Evolutionary conservation across 2,329 filamentous ascomycete genomes (phyloP).

Genomic region (Mollisia scopiformis): DNA sequence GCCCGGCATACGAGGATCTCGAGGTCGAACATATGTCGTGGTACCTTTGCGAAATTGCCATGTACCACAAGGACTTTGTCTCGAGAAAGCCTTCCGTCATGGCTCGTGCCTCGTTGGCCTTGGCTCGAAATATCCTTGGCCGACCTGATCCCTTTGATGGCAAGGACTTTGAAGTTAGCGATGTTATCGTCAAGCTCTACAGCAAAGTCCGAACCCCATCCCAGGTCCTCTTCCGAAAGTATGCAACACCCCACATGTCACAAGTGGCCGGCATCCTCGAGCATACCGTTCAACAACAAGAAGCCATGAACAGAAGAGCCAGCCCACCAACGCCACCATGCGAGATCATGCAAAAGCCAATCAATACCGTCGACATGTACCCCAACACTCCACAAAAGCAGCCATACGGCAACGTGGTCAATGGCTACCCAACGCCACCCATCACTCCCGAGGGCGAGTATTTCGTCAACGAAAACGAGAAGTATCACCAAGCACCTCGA

Average conservation of each 20-base stretch:
- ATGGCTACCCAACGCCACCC: constrained; percentile 82
- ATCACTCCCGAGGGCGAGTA: constrained; percentile 77
- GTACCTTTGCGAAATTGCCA: constrained; percentile 91
- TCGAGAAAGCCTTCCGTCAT: constrained; percentile 89
- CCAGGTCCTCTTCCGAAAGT: constrained; percentile 68
- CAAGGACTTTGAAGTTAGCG: constrained; percentile 71
- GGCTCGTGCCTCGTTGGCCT: constrained; percentile 47
- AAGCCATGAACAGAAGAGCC: constrained; percentile 56
- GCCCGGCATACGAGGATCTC: constrained; percentile 68
- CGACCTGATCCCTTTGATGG: constrained; percentile 74
- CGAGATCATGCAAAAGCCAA: constrained; percentile 53
- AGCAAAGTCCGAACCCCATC: constrained; percentile 70
- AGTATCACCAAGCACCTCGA: constrained; percentile 39
- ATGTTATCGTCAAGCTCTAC: constrained; percentile 55
- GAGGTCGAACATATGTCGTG: constrained; percentile 94
- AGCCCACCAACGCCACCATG: constrained; percentile 64
- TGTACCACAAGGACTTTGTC: constrained; percentile 97
- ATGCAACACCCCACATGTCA: constrained; percentile 66
- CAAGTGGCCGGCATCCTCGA: constrained; percentile 67
- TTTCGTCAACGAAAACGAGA: constrained; percentile 42
- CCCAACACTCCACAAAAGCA: constrained; percentile 79
- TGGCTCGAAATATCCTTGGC: constrained; percentile 40
- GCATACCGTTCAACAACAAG: constrained; percentile 66
- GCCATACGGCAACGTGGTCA: constrained; percentile 59
- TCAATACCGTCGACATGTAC: constrained; percentile 52